Base-by-base conservation (phyloP, 768 basidiomycete species). In the Clitopilus hobsonii region DNA sequence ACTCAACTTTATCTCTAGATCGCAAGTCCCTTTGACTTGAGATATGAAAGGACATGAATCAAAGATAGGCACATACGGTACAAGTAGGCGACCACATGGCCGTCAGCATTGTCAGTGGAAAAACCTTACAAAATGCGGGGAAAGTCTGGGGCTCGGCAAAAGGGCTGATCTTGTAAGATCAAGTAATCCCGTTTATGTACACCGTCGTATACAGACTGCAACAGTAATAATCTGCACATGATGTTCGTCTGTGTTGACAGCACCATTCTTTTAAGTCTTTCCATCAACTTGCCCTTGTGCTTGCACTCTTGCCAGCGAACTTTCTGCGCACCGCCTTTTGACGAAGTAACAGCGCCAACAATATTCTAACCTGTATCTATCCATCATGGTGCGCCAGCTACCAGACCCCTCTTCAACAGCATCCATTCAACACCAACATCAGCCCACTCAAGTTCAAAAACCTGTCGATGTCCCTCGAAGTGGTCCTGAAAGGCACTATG, bases 391-490 rank as follows among this genome's bases (percentile, higher is more conserved):
- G 41, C 27, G 57, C 53, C 14, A 18, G 26, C 32, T 38, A 52
- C 41, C 41, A 45, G 22, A 23, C 41, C 41, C 41, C 41, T 45
- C 10, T 20, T 3, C 14, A 45, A 20, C 41, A 45, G 6, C 22
- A 6, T n/a, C 32, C 22, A 20, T 20, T 45, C 41, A 45, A 45
- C 41, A 18, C n/a, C 22, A 18, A 2, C 16, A 45, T 20, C 58
- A 74, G 71, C 72, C 72, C 25, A 67, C 68, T 6, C 70, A 70
- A 57, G 68, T 71, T 10, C 70, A 75, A 55, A 65, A 63, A 52
- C 67, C 70, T 1, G 62, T 69, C 11, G 69, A 74, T 41, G 38
- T 62, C 54, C 51, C 66, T 48, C 62, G 57, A 30, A 51, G 49
- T n/a, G 41, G 45, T 22, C 36, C 51, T 18, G 62, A 64, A 49